phyloP scores from a whole-genome alignment of 352 stramenopile genomes.

The Globisporangium polare region DNA sequence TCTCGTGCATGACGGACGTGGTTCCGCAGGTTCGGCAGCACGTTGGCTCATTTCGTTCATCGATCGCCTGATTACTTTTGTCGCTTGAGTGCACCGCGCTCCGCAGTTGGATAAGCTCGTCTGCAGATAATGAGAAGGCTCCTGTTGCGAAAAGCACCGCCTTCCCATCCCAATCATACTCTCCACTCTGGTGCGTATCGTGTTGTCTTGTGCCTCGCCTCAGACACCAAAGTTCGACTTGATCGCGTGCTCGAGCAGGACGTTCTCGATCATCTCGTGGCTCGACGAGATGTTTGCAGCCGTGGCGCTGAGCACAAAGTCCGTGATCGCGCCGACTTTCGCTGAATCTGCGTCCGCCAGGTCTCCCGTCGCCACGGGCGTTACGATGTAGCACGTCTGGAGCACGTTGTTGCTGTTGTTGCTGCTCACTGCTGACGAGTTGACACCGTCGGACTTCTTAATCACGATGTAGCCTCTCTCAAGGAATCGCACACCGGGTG shows the following conservation, averaged over 20 bases:
- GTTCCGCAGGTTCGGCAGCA: too few species aligned
- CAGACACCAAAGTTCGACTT: not conserved
- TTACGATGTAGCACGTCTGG: constrained; percentile 33
- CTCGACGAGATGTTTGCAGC: constrained; percentile 22
- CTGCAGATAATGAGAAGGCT: not conserved
- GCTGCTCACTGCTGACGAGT: constrained; percentile 1
- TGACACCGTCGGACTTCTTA: constrained; percentile 16
- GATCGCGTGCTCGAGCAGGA: constrained; percentile 30
- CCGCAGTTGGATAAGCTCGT: too few species aligned
- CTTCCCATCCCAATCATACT: too few species aligned
- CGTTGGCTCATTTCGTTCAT: too few species aligned
- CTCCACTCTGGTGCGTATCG: not conserved
- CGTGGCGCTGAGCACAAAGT: constrained; percentile 37
- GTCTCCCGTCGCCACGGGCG: constrained; percentile 18
- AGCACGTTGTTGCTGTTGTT: constrained; percentile 12
- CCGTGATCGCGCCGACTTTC: constrained; percentile 12
- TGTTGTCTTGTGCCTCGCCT: not conserved
- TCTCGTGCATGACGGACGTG: too few species aligned
- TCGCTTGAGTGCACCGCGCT: too few species aligned
- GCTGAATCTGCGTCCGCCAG: not conserved
- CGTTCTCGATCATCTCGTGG: constrained; percentile 51
- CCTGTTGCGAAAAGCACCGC: too few species aligned
- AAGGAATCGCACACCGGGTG: constrained; percentile 39
- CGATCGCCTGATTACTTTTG: too few species aligned
- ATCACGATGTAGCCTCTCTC: constrained; percentile 59